Conservation (phyloP, 371 early-diverging fungal species). For the Sporodiniella umbellata region DNA sequence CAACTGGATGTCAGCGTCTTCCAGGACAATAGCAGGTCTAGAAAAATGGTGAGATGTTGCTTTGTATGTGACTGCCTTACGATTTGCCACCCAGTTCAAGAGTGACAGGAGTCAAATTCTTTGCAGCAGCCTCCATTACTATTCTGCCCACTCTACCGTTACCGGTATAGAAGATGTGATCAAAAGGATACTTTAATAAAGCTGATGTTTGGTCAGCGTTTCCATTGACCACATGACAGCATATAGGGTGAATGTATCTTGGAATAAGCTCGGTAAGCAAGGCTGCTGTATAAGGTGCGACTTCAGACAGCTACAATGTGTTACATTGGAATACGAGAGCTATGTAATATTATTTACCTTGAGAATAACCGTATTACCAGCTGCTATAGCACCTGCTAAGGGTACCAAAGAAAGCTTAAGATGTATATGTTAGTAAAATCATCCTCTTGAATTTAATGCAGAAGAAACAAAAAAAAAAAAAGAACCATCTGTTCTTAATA, state of each 20-base stretch:
- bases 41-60: not conserved
- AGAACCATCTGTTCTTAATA: no score
- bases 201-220: conserved; percentile 74
- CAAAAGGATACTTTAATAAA: conserved; percentile 69
- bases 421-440: not conserved
- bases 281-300: conserved; percentile 67
- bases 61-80: conserved; percentile 24
- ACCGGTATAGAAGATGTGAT: conserved; percentile 92
- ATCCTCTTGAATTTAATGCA: no score
- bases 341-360: conserved; percentile 39
- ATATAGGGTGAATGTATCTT: conserved; percentile 69
- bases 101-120: conserved; percentile 72
- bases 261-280: conserved; percentile 62
- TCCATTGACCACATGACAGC: conserved; percentile 76
- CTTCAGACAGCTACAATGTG: conserved; percentile 64
- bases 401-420: conserved; percentile 11
- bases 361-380: conserved; percentile 76
- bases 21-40: conserved; percentile 72
- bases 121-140: conserved; percentile 73
- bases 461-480: no score
- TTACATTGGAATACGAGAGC: not conserved
- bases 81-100: conserved; percentile 87
- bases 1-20: conserved; percentile 59
- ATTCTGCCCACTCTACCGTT: conserved; percentile 75
- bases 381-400: conserved; percentile 81